Base-by-base conservation (phyloP, 495 filamentous ascomycete species). In the Bombardia bombarda region DNA sequence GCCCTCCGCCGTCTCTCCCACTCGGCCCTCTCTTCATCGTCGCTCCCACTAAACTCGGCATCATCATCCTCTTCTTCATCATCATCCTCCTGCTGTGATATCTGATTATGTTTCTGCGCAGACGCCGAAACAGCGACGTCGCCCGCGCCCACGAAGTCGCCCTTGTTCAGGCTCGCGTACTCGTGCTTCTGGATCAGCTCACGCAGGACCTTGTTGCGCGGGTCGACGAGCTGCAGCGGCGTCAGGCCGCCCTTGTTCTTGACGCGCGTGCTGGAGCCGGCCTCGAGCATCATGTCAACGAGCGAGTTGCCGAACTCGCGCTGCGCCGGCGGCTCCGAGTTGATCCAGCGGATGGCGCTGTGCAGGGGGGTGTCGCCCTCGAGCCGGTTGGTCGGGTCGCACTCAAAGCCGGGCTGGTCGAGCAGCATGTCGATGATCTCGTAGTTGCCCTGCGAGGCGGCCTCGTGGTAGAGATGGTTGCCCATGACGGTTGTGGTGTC, bases 311-410 rank as follows among this genome's bases (percentile, higher is more conserved):
- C 88, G 24, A 80, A 73, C 44, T 78, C 70, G 45, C 73, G 62
- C 53, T 86, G 80, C 22, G 72, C 77, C 3, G 56, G 35, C 5
- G 70, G 68, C 47, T 75, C 67, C 31, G 72, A 65, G 64, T 90
- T 95, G 61, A 86, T 80, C 64, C 80, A 95, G 23, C 84, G 78
- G 28, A 98, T 83, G 13, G 87, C 88, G 53, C 77, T 76, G 72
- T 98, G 92, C 26, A 98, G 73, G 7, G 90, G 90, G 1, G 89
- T 96, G 64, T 97, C 89, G 43, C 79, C 77, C 48, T 97, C 92
- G 55, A 78, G 48, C 22, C 81, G 80, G 59, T 83, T 87, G 42
- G 86, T 50, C 5, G 87, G 87, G 72, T 98, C 92, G 61, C 92
- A 94, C 72, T 98, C 92, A 62, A 98, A 83, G 42, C 78, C 86